A percentile compares a stretch with the other conserved stretches of the same genome.
These are phyloP conservation scores for Cladosporium sp. DNA, from an alignment of 2,329 filamentous ascomycete genomes.

Conservation along the genomic window DNA sequence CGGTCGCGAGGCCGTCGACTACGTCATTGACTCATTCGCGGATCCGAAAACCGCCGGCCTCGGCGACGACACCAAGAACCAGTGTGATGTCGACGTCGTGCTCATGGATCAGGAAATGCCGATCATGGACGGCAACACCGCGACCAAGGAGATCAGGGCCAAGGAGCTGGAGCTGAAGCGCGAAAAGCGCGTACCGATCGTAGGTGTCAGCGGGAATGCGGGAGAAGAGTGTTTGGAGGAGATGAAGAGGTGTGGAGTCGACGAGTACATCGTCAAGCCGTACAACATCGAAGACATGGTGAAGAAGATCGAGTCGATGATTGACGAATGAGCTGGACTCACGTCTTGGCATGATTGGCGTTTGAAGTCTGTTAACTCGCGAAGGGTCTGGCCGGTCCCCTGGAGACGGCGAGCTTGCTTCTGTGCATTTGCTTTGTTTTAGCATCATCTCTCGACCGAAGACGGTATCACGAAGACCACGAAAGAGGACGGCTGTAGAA, in stretches of 20 bases:
- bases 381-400: too few species aligned
- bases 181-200: conserved; percentile 22
- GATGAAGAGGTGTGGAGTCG: conserved; percentile 29
- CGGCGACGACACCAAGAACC: conserved; percentile 2
- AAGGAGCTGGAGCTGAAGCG: conserved; percentile 19
- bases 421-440: too few species aligned
- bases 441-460: too few species aligned
- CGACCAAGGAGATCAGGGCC: conserved; percentile 22
- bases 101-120: conserved; percentile 33
- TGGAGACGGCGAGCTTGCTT: too few species aligned
- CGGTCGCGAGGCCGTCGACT: conserved; percentile 28
- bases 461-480: too few species aligned
- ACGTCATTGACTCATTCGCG: conserved; percentile 16
- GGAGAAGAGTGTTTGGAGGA: conserved; percentile 27
- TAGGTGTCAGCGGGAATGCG: conserved; percentile 32
- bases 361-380: too few species aligned
- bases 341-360: too few species aligned
- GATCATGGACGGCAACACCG: conserved; percentile 27
- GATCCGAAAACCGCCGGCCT: conserved; percentile 13
- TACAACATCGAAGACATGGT: conserved; percentile 5
- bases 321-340: neutral
- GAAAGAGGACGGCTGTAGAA: too few species aligned
- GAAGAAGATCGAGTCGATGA: conserved; percentile 2
- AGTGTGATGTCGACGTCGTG: conserved; percentile 23
- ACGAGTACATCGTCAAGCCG: conserved; percentile 31